These are phyloP conservation scores for Helicosporidium sp. DNA, from an alignment of 139 green algal species.

Conservation along the genomic window DNA sequence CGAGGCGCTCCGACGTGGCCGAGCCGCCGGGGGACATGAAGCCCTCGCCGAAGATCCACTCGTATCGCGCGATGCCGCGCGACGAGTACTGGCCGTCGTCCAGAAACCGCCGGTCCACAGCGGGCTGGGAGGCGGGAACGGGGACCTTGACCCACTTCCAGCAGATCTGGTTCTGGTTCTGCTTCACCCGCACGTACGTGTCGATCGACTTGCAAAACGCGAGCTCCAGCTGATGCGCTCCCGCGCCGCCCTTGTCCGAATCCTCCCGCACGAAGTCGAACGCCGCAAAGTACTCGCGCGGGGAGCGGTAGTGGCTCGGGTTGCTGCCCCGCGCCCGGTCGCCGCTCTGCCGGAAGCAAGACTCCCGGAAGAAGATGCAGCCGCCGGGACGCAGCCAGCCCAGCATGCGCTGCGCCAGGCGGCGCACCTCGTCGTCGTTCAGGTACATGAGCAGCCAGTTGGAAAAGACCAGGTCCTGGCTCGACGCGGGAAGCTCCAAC, in stretches of 20 bases:
- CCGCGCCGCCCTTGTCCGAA: constrained; percentile 15
- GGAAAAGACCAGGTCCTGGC: constrained; percentile 61
- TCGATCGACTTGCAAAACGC: constrained; percentile 49
- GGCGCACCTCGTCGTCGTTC: constrained; percentile 46
- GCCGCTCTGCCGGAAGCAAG: constrained; percentile 64
- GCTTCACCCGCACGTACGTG: constrained; percentile 64
- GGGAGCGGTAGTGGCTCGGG: constrained; percentile 75
- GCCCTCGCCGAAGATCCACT: constrained; percentile 53
- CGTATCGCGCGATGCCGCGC: constrained; percentile 46
- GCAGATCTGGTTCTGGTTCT: constrained; percentile 65
- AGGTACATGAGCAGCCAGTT: constrained; percentile 94
- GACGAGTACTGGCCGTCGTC: constrained; percentile 36
- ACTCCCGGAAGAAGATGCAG: constrained; percentile 70
- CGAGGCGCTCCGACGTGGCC: constrained; percentile 26
- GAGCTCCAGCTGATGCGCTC: constrained; percentile 37
- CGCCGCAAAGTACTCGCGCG: constrained; percentile 46
- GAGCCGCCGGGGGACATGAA: constrained; percentile 55
- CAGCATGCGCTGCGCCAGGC: constrained; percentile 35
- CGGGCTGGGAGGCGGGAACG: no score
- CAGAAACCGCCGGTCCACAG: constrained; percentile 40
- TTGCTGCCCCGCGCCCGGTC: constrained; percentile 51
- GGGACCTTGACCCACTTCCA: constrained; percentile 26
- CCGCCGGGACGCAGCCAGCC: constrained; percentile 41
- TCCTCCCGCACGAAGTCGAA: constrained; percentile 34
- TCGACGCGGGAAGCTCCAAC: constrained; percentile 19